These are phyloP conservation scores for Crassisporium funariophilum DNA, from an alignment of 768 basidiomycete species.

Conservation along the genomic window DNA sequence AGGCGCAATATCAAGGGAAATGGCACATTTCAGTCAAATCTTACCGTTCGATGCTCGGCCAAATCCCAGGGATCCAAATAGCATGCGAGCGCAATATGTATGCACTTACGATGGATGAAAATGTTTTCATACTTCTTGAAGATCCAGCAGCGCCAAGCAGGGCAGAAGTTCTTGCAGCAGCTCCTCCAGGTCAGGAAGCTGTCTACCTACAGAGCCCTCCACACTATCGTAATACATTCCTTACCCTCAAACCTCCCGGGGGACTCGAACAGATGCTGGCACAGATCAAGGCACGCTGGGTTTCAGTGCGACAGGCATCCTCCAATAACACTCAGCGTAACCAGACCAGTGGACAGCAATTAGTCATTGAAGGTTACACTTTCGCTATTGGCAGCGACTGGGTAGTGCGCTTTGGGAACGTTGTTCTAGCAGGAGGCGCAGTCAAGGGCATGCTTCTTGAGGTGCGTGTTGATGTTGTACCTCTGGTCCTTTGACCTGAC, in stretches of 20 bases:
- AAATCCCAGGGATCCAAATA: slow-evolving; percentile 50
- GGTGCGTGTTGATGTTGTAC: slow-evolving; percentile 38
- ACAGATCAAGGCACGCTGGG: slow-evolving; percentile 78
- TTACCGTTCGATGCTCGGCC: slow-evolving; percentile 72
- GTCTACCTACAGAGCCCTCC: slow-evolving; percentile 48
- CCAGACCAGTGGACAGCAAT: slow-evolving; percentile 56
- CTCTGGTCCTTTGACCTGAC: slow-evolving; percentile 4
- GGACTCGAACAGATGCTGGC: slow-evolving; percentile 74
- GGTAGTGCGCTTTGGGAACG: slow-evolving; percentile 79
- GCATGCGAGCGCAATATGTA: slow-evolving; percentile 71
- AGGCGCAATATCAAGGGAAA: slow-evolving; percentile 64
- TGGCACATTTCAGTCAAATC: slow-evolving; percentile 75
- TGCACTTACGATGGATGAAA: slow-evolving; percentile 76
- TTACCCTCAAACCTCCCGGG: slow-evolving; percentile 73
- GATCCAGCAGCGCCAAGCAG: slow-evolving; percentile 73
- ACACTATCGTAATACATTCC: slow-evolving; percentile 79
- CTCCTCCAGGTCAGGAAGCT: slow-evolving; percentile 43
- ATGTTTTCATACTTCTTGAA: slow-evolving; percentile 78
- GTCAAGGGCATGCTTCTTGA: slow-evolving; percentile 86
- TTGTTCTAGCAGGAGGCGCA: slow-evolving; percentile 71
- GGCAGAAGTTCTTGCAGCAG: slow-evolving; percentile 55
- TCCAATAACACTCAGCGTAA: slow-evolving; percentile 14
- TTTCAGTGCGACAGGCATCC: slow-evolving; percentile 58
- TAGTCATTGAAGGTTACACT: slow-evolving; percentile 74
- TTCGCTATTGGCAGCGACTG: slow-evolving; percentile 81